Evolutionary conservation across 208 protist genomes (phyloP).

Genomic region (Leishmania lainsoni): DNA sequence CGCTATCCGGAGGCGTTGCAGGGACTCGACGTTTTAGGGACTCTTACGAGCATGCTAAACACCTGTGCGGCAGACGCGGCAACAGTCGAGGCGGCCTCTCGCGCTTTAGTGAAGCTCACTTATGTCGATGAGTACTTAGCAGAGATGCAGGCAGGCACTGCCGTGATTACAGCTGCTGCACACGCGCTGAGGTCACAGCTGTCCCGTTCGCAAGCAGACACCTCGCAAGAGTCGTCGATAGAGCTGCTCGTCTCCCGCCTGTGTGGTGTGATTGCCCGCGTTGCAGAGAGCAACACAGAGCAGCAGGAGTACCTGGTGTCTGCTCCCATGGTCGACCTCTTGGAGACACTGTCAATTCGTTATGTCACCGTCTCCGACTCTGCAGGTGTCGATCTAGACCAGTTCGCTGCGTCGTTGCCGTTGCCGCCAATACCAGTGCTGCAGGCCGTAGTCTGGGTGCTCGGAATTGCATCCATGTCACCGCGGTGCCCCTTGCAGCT

Average conservation of each 20-base stretch:
- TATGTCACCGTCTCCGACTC: constrained; percentile 14
- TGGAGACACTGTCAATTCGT: constrained; percentile 21
- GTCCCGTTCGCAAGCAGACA: background rate
- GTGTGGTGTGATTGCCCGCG: constrained; percentile 40
- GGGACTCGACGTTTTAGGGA: constrained; percentile 23
- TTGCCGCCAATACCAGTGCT: constrained; percentile 36
- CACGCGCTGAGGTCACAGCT: constrained; percentile 36
- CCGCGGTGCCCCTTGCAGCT: constrained; percentile 50
- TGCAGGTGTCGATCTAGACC: background rate
- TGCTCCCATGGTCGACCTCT: constrained; percentile 13
- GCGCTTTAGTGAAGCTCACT: constrained; percentile 70
- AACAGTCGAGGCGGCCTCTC: constrained; percentile 60
- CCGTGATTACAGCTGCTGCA: constrained; percentile 38
- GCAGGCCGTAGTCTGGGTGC: constrained; percentile 70
- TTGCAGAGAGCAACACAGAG: constrained; percentile 33
- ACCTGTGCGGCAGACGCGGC: constrained; percentile 26
- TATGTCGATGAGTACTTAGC: constrained; percentile 55
- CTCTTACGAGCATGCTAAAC: constrained; percentile 47
- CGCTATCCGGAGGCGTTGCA: constrained; percentile 14
- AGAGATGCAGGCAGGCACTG: constrained; percentile 30
- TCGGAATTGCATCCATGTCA: constrained; percentile 65
- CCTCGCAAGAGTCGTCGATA: constrained; percentile 14
- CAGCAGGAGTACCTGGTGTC: constrained; percentile 47
- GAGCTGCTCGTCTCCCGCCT: constrained; percentile 52
- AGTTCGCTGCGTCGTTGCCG: background rate